Base-by-base conservation (phyloP, 2,329 filamentous ascomycete species). In the Neopestalotiopsis sp. region DNA sequence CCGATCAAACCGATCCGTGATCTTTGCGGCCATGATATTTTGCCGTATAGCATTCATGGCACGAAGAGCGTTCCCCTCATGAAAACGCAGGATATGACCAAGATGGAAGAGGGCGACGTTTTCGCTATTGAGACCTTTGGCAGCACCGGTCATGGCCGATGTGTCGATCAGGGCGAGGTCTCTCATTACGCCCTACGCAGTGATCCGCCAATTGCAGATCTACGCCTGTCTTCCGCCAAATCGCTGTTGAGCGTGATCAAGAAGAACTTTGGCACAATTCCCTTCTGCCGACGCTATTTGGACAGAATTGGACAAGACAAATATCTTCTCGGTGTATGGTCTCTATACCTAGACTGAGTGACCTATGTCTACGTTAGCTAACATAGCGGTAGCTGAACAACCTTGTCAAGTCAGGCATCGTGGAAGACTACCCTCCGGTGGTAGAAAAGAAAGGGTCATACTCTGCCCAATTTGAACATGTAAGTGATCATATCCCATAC, bases 71-170 rank as follows among this genome's bases (percentile, higher is more conserved):
- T 98, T 65, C 95, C 95, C 0, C 97, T 98, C 76, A 94, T 98
- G 72, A 97, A 97, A 85, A 91, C 90, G 71, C 89, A 89, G 71
- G 94, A 97, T 77, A 90, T 91, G 79, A 97, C 94, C 66, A 97
- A 97, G 87, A 98, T 98, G 95, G 95, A 98, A 83, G 95, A 98
- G 82, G 94, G 94, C 56, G 95, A 98, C 78, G 91, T 94, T n/a
- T 98, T 97, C 80, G 95, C 95, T 72, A 97, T 98, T 75, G 95
- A 98, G 84, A 98, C 95, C 0, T 98, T 98, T 80, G 95, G 95
- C 70, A 96, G 92, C 79, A 98, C 95, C 28, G 95, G 95, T 72
- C 95, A 94, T 79, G 95, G 24, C 24, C 24, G 94, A 73, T 92
- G 93, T 77, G 93, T 97, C 68, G 94, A 98, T 77, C 94, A 97